Evolutionary conservation across 106 monocot species (phyloP), one percentile per base, ranked within the genome.

Genomic region (Dendrobium officinale): DNA sequence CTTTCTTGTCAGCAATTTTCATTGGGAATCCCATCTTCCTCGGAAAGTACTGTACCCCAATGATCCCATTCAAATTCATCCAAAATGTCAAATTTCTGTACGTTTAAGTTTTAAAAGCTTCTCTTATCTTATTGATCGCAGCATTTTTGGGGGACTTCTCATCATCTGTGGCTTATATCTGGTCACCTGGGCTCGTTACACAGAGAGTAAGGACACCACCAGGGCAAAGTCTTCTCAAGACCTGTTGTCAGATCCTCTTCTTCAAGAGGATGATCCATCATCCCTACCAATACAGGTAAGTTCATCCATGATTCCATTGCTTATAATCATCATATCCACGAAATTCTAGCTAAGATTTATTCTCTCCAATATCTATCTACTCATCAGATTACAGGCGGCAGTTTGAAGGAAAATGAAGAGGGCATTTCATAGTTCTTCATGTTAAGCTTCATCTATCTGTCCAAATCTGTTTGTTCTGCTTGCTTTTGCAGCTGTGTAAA

Each of bases 1-100:
- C 95, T 15, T 54, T 91, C 9, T 83, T 95, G 44, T 92, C 95
- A 72, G 83, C 78, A 55, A 67, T 92, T 67, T 92, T 95, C 68
- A 89, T 95, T 24, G 92, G 95, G 29, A 89, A 83, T 49, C 55
- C 95, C 80, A 85, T 92, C 66, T 95, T 81, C 86, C 79, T 95
- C 4, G 95, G 92, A 86, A 92, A 91, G 95, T 95, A 19, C 11
- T 16, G 13, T 13, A 51, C 15, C 13, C 13, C 3, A 51, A 51
- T 13, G 10, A 16, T 13, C 15, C 51, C 51, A 51, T 51, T 51
- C 51, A 51, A 51, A 51, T 11, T 4, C 10, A 13, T 11, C 51
- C 51, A 51, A 13, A 51, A 2, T 51, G 51, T 11, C 48, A 9
- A 11, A 48, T 9, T 48, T 48, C 48, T 48, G 48, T 11, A 9